These are phyloP conservation scores for Cyclocybe aegerita DNA, from an alignment of 768 basidiomycete genomes.

Conservation along the genomic window DNA sequence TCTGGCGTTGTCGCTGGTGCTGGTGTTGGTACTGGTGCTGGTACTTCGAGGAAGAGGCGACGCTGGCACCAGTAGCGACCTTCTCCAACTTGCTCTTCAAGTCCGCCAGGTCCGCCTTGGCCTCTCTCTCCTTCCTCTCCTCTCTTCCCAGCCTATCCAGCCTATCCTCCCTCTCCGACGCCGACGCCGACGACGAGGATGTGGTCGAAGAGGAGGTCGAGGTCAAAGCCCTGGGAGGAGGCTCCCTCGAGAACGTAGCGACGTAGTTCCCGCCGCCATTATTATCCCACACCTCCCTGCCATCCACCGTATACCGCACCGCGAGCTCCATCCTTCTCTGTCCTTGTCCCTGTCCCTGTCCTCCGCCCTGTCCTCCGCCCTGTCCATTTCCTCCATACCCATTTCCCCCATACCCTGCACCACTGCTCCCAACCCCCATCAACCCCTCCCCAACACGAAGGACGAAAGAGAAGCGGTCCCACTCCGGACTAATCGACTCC, in stretches of 20 bases:
- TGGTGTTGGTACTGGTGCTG: slow-evolving; percentile 2
- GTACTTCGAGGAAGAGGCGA: slow-evolving; percentile 26
- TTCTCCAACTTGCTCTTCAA: slow-evolving; percentile 67
- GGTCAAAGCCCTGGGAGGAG: too few species aligned
- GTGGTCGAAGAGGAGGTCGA: too few species aligned
- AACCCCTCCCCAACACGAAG: slow-evolving; percentile 37
- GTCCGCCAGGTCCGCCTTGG: slow-evolving; percentile 48
- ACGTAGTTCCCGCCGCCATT: slow-evolving; percentile 79
- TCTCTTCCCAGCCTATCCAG: slow-evolving; percentile 17
- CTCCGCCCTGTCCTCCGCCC: slow-evolving; percentile 28
- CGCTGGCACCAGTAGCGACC: too few species aligned
- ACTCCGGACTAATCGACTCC: slow-evolving; percentile 15
- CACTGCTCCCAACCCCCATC: neutral
- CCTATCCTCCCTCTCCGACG: slow-evolving; percentile 14
- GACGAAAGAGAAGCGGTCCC: slow-evolving; percentile 75
- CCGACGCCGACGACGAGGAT: too few species aligned
- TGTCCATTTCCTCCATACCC: too few species aligned
- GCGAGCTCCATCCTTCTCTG: slow-evolving; percentile 64
- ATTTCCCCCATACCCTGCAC: neutral
- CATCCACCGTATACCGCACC: slow-evolving; percentile 67
- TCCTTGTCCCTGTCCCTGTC: slow-evolving; percentile 83
- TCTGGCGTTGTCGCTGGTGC: slow-evolving; percentile 4
- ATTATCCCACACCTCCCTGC: slow-evolving; percentile 91
- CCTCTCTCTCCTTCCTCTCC: slow-evolving; percentile 26
- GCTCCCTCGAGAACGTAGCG: slow-evolving; percentile 52